phyloP scores from a whole-genome alignment of 176 grass and related monocot genomes.

The Aegilops tauschii region DNA sequence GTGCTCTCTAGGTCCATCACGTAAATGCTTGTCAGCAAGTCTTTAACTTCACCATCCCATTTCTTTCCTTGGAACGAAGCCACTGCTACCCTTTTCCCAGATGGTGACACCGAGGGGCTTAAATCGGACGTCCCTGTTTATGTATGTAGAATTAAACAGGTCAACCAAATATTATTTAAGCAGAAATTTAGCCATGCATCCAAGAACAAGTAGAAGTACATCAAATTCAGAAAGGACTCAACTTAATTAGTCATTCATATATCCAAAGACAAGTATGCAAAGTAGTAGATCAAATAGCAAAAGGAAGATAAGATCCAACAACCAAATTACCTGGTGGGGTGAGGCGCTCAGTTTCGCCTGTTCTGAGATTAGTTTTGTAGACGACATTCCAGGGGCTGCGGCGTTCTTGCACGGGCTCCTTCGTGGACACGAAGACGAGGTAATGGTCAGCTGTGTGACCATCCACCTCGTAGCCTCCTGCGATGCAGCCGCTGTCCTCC shows the following conservation, averaged over 20 bases:
- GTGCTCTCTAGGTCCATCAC: conserved; percentile 27
- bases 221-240: neutral
- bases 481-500: conserved; percentile 47
- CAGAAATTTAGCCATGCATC: too few species aligned
- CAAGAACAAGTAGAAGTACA: neutral
- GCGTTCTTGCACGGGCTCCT: neutral
- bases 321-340: conserved; percentile 23
- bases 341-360: conserved; percentile 18
- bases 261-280: too few species aligned
- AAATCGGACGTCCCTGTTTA: conserved; percentile 17
- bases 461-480: conserved; percentile 3
- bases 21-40: conserved; percentile 26
- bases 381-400: conserved; percentile 42
- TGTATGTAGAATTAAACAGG: neutral
- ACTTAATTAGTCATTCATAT: too few species aligned
- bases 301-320: neutral
- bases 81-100: conserved; percentile 26
- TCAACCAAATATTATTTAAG: neutral
- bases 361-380: conserved; percentile 28
- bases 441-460: neutral
- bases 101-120: conserved; percentile 46
- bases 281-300: neutral
- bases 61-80: conserved; percentile 10
- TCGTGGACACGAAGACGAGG: conserved; percentile 42
- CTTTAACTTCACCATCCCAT: conserved; percentile 38